phyloP scores from a whole-genome alignment of 306 rosid species.

The Cercis canadensis region DNA sequence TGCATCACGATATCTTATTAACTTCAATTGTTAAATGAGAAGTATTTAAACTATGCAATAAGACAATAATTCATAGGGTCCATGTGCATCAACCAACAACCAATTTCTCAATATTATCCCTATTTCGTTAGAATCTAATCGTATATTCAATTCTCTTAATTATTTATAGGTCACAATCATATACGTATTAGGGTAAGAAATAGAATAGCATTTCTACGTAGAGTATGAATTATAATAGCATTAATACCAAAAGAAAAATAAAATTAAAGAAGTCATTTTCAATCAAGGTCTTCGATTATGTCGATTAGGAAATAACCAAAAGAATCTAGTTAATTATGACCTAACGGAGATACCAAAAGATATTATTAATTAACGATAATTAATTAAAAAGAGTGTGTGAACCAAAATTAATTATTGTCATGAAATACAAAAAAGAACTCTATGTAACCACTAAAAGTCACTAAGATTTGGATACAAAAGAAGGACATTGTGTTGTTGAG shows the following conservation, averaged over 20 bases:
- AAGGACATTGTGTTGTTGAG: slow-evolving; percentile 8
- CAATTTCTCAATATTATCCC: background rate
- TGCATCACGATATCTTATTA: no score
- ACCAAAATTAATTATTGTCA: slow-evolving; percentile 1
- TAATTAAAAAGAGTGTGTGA: slow-evolving; percentile 13
- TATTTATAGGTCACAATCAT: background rate
- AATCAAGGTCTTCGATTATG: slow-evolving; percentile 29
- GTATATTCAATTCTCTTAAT: slow-evolving; percentile 32
- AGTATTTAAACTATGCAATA: background rate
- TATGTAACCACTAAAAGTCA: slow-evolving; percentile 46
- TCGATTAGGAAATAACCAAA: slow-evolving; percentile 23
- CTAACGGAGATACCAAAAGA: slow-evolving; percentile 47
- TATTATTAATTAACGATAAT: slow-evolving; percentile 19
- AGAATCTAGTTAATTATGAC: slow-evolving; percentile 19
- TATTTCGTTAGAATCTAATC: slow-evolving; percentile 33
- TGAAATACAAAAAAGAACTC: slow-evolving; percentile 33
- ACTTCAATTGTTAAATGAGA: background rate
- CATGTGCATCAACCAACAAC: slow-evolving; percentile 2
- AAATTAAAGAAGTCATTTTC: slow-evolving; percentile 25
- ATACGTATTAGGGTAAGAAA: background rate
- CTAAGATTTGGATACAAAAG: slow-evolving; percentile 34
- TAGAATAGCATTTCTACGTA: slow-evolving; percentile 2
- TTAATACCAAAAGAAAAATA: background rate
- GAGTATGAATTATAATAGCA: slow-evolving; percentile 1
- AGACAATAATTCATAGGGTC: slow-evolving; percentile 18